These are phyloP conservation scores for Podaxis sp. DNA, from an alignment of 768 basidiomycete species.

Conservation along the genomic window DNA sequence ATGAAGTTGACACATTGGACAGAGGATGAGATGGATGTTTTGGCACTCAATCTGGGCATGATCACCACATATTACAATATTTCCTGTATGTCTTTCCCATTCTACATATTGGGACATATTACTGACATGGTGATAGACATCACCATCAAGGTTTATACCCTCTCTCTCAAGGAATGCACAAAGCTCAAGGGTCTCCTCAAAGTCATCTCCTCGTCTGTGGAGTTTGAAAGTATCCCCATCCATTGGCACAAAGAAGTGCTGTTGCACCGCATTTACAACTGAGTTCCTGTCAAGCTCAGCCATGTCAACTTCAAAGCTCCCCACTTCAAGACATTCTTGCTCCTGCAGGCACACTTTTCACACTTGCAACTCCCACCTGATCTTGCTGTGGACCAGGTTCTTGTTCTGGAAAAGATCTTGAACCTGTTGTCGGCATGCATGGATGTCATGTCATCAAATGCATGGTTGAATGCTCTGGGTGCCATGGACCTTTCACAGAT, in stretches of 20 bases:
- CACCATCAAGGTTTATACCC: slow-evolving; percentile 94
- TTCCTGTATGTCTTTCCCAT: slow-evolving; percentile 57
- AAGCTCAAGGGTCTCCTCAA: slow-evolving; percentile 97
- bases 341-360: too few species aligned
- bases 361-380: too few species aligned
- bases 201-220: slow-evolving; percentile 94
- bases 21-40: slow-evolving; percentile 94
- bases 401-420: too few species aligned
- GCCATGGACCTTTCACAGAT: too few species aligned
- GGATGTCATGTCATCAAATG: too few species aligned
- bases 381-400: too few species aligned
- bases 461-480: too few species aligned
- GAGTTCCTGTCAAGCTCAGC: slow-evolving; percentile 93
- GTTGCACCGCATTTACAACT: slow-evolving; percentile 89
- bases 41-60: slow-evolving; percentile 94
- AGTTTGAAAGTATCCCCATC: slow-evolving; percentile 94
- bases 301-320: too few species aligned
- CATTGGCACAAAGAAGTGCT: slow-evolving; percentile 88
- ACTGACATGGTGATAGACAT: slow-evolving; percentile 55
- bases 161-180: slow-evolving; percentile 95
- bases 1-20: slow-evolving; percentile 10
- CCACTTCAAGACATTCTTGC: too few species aligned
- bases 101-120: not conserved
- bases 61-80: slow-evolving; percentile 97
- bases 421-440: too few species aligned